phyloP scores from a whole-genome alignment of 352 stramenopile species.

The Globisporangium lucens region DNA sequence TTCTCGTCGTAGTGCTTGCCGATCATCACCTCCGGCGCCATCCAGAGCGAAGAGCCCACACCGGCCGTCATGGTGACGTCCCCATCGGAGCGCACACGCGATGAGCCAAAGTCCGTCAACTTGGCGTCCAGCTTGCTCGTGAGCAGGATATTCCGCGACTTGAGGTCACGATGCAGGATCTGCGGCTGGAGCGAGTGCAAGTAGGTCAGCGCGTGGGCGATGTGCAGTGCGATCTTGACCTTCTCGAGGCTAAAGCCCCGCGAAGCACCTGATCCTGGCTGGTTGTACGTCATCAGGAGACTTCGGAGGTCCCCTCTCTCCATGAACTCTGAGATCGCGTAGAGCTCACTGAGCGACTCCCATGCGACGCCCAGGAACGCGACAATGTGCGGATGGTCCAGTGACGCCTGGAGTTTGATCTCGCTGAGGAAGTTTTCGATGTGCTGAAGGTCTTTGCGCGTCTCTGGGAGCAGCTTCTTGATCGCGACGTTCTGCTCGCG shows the following conservation, averaged over 20 bases:
- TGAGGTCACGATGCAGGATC: constrained; percentile 62
- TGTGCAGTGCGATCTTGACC: constrained; percentile 37
- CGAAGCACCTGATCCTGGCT: not conserved
- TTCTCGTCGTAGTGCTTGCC: constrained; percentile 27
- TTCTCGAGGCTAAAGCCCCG: constrained; percentile 30
- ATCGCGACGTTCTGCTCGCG: constrained; percentile 32
- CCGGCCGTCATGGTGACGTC: constrained; percentile 34
- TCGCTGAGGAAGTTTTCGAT: constrained; percentile 42
- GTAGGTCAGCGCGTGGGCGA: constrained; percentile 44
- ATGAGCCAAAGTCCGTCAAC: constrained; percentile 50
- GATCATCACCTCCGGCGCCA: constrained; percentile 48
- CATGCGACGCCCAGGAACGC: constrained; percentile 53
- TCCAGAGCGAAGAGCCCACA: constrained; percentile 40
- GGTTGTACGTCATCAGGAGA: constrained; percentile 27
- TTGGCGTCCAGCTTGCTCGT: constrained; percentile 35
- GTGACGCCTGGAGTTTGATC: constrained; percentile 36
- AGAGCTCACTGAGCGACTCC: constrained; percentile 46
- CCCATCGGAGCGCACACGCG: constrained; percentile 5
- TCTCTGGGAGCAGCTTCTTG: constrained; percentile 41
- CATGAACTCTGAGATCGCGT: constrained; percentile 60
- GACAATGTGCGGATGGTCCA: constrained; percentile 54
- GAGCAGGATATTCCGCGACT: constrained; percentile 68
- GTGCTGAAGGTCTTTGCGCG: constrained; percentile 32
- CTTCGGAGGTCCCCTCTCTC: constrained; percentile 42
- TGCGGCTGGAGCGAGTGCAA: constrained; percentile 38